Evolutionary conservation across 2,329 filamentous ascomycete species (phyloP).

Genomic region (Helminthosporium solani): DNA sequence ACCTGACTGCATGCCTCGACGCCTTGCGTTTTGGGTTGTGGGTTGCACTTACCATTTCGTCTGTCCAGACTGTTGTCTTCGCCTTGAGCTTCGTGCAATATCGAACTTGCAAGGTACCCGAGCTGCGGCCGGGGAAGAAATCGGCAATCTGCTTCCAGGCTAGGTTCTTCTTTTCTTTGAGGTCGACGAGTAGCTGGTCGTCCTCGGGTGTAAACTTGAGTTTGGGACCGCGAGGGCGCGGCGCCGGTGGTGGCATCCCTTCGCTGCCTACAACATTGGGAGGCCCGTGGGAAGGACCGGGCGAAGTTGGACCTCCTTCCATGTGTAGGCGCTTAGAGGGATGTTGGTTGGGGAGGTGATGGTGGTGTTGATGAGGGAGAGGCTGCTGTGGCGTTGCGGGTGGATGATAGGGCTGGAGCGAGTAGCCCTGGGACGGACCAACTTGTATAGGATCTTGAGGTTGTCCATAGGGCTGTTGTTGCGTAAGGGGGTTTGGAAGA

Average conservation of each 20-base stretch:
- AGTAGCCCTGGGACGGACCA: slow-evolving; percentile 41
- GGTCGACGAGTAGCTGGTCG: slow-evolving; percentile 79
- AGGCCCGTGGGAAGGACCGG: slow-evolving; percentile 56
- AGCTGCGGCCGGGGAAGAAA: slow-evolving; percentile 89
- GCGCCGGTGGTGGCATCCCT: slow-evolving; percentile 83
- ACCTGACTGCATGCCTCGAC: slow-evolving; percentile 33
- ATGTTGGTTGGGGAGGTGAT: slow-evolving; percentile 72
- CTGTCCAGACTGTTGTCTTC: slow-evolving; percentile 90
- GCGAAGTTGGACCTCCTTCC: slow-evolving; percentile 45
- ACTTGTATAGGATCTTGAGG: slow-evolving; percentile 41
- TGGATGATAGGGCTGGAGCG: slow-evolving; percentile 39
- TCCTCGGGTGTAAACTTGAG: slow-evolving; percentile 93
- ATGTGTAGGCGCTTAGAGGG: slow-evolving; percentile 66
- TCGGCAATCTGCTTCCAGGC: slow-evolving; percentile 98
- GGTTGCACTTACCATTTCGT: slow-evolving; percentile 74
- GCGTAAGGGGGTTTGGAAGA: slow-evolving; percentile 43
- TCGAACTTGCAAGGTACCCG: slow-evolving; percentile 86
- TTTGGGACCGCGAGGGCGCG: slow-evolving; percentile 80
- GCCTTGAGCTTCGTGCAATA: slow-evolving; percentile 96
- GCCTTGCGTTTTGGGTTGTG: slow-evolving; percentile 36
- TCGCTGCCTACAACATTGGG: slow-evolving; percentile 84
- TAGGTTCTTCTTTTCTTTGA: slow-evolving; percentile 92
- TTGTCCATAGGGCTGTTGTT: slow-evolving; percentile 43
- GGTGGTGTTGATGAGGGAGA: slow-evolving; percentile 61
- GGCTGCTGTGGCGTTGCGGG: slow-evolving; percentile 25